Percentiles rank a stretch among this genome's conserved stretches.
These are phyloP conservation scores for Tolypocladium cylindrosporum DNA, from an alignment of 2,329 filamentous ascomycete genomes.

Conservation along the genomic window DNA sequence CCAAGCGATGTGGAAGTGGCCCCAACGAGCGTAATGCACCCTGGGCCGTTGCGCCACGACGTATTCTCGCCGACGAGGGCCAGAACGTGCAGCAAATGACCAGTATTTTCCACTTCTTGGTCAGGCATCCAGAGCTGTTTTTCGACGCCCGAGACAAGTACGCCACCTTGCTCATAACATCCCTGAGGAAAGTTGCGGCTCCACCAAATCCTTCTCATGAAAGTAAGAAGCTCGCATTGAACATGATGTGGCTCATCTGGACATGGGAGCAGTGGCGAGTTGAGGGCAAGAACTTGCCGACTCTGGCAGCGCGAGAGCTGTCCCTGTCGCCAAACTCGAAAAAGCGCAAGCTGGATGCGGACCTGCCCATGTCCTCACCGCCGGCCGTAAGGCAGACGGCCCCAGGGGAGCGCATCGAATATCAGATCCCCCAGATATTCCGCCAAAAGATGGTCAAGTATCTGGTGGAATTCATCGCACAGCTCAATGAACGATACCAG, in stretches of 20 bases:
- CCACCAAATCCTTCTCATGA: constrained; percentile 81
- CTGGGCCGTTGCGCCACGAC: constrained; percentile 84
- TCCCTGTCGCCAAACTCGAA: constrained; percentile 63
- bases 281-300: constrained; percentile 37
- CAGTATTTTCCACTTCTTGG: constrained; percentile 94
- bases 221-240: constrained; percentile 81
- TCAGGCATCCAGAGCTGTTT: constrained; percentile 85
- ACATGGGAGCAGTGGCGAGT: constrained; percentile 84
- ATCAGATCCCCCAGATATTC: constrained; percentile 54
- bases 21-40: constrained; percentile 64
- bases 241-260: constrained; percentile 84
- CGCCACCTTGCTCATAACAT: constrained; percentile 76
- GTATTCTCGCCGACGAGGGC: constrained; percentile 86
- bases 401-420: constrained; percentile 49
- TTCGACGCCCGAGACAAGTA: constrained; percentile 93
- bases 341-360: constrained; percentile 70
- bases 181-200: constrained; percentile 76
- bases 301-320: constrained; percentile 21
- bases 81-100: constrained; percentile 94
- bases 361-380: constrained; percentile 42
- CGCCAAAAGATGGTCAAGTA: constrained; percentile 86
- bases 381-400: constrained; percentile 32
- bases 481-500: constrained; percentile 75
- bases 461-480: constrained; percentile 88
- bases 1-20: constrained; percentile 67